Evolutionary conservation across 148 eudicot species (phyloP).

Genomic region (Chenopodium album): DNA sequence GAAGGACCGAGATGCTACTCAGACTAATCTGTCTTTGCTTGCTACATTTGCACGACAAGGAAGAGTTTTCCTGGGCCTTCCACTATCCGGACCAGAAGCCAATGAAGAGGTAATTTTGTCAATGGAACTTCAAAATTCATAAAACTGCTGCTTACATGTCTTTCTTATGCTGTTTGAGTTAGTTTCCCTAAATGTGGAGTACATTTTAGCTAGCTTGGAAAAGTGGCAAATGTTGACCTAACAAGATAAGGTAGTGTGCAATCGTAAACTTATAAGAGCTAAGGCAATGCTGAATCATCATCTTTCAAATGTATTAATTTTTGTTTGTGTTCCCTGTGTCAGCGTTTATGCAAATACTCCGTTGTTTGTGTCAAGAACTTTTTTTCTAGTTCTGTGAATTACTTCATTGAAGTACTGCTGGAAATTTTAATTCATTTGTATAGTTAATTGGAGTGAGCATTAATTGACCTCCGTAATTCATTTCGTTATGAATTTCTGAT

Average conservation of each 20-base stretch:
- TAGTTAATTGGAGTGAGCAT: not conserved
- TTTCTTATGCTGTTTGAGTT: not conserved
- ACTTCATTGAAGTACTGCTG: not conserved
- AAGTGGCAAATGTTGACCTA: not conserved
- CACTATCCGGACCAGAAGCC: constrained; percentile 66
- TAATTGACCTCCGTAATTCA: not conserved
- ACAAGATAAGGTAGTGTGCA: not conserved
- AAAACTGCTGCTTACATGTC: not conserved
- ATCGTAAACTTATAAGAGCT: not conserved
- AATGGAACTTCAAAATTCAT: not conserved
- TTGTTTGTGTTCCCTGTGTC: not conserved
- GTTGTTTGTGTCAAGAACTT: too few species aligned
- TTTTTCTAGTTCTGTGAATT: not conserved
- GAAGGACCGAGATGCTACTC: constrained; percentile 92
- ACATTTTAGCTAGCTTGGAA: not conserved
- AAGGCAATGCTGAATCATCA: not conserved
- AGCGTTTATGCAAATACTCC: not conserved
- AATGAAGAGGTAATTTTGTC: constrained; percentile 66
- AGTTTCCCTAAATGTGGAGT: not conserved
- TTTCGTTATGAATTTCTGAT: not conserved
- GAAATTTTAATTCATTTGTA: not conserved
- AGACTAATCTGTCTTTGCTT: constrained; percentile 90
- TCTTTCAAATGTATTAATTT: not conserved
- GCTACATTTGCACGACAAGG: constrained; percentile 95
- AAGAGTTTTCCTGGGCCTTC: constrained; percentile 83